Evolutionary conservation across 257 asterid species (phyloP).

Genomic region (Primulina eburnea): DNA sequence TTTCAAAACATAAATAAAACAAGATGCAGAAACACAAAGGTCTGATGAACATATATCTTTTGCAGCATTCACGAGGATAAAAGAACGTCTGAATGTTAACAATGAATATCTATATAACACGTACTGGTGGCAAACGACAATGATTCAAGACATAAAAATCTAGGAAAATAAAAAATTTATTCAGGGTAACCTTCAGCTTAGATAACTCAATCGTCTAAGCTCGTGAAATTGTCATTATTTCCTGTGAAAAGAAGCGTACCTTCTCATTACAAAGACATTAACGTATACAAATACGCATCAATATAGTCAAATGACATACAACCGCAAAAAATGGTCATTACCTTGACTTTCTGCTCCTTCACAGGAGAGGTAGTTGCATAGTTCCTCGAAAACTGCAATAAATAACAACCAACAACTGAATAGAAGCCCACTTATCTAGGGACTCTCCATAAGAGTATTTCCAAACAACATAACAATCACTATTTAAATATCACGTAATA

Average conservation of each 20-base stretch:
- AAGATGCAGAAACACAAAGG: neutral
- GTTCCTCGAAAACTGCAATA: constrained; percentile 44
- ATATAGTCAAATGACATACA: neutral
- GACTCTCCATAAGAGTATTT: neutral
- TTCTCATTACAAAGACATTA: neutral
- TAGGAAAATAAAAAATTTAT: too few relatives aligned
- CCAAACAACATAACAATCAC: neutral
- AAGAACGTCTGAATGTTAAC: neutral
- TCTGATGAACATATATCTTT: neutral
- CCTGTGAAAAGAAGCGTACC: neutral
- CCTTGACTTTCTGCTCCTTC: constrained; percentile 52
- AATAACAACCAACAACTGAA: neutral
- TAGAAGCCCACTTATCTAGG: neutral
- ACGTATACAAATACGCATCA: neutral
- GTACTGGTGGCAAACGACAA: neutral
- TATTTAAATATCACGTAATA: neutral
- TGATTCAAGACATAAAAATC: neutral
- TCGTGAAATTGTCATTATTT: neutral
- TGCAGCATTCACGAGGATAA: neutral
- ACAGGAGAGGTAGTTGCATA: constrained; percentile 42
- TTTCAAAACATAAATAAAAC: too few relatives aligned
- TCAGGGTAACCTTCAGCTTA: too few relatives aligned
- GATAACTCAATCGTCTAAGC: too few relatives aligned
- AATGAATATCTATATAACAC: too few relatives aligned
- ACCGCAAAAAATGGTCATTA: constrained; percentile 19